These are phyloP conservation scores for Aspergillus arachidicola DNA, from an alignment of 2,329 filamentous ascomycete species.

Conservation along the genomic window DNA sequence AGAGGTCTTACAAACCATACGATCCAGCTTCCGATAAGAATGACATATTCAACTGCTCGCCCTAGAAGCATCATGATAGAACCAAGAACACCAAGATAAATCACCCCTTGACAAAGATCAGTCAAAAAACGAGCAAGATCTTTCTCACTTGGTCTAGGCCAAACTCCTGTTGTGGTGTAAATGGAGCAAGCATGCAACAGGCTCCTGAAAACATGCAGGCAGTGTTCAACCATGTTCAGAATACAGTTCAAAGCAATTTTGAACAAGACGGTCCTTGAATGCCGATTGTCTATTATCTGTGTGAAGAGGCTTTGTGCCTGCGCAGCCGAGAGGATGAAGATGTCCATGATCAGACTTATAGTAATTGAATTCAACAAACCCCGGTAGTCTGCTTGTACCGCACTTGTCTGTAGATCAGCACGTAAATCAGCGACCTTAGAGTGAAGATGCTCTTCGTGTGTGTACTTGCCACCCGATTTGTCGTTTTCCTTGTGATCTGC, in stretches of 20 bases:
- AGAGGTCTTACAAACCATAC: constrained; percentile 40
- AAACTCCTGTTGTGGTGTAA: constrained; percentile 35
- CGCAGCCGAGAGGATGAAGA: constrained; percentile 30
- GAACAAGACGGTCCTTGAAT: constrained; percentile 20
- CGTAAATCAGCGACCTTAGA: constrained; percentile 24
- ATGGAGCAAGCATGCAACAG: constrained; percentile 28
- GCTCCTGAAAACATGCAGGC: constrained; percentile 30
- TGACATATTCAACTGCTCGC: constrained; percentile 33
- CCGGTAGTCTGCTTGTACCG: constrained; percentile 13
- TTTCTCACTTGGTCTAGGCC: constrained; percentile 32
- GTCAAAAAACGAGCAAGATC: constrained; percentile 31
- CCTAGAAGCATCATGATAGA: constrained; percentile 35
- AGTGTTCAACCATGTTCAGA: constrained; percentile 36
- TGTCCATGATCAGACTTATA: constrained; percentile 34
- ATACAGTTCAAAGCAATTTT: constrained; percentile 27
- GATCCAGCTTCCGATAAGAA: constrained; percentile 39
- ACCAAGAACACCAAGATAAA: constrained; percentile 38
- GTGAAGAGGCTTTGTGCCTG: constrained; percentile 29
- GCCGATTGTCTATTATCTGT: constrained; percentile 27
- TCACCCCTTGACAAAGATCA: constrained; percentile 35
- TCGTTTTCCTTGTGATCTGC: constrained; percentile 3
- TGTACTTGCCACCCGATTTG: not conserved
- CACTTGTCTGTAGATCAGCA: constrained; percentile 18
- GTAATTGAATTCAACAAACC: constrained; percentile 24
- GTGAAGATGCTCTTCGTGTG: constrained; percentile 11